phyloP scores from a whole-genome alignment of 1,139 yeast genomes.

The Geotrichum candidum region DNA sequence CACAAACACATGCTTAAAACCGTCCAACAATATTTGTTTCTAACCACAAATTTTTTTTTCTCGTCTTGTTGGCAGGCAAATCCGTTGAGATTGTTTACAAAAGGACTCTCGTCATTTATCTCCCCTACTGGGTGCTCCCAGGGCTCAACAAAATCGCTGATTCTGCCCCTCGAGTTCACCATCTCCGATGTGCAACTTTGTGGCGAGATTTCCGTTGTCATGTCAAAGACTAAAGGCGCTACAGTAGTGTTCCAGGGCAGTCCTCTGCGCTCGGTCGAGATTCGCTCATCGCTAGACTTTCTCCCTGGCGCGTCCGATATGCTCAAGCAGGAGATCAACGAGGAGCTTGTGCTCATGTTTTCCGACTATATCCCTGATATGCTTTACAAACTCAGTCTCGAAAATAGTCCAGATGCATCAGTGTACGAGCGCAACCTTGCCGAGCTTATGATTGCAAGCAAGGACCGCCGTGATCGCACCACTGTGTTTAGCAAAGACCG shows the following conservation, averaged over 20 bases:
- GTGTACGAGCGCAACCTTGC: neutral
- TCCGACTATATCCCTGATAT: conserved; percentile 73
- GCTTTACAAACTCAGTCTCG: conserved; percentile 49
- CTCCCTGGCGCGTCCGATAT: conserved; percentile 68
- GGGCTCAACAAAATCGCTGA: conserved; percentile 53
- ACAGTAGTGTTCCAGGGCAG: conserved; percentile 71
- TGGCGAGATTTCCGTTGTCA: conserved; percentile 66
- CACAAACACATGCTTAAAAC: neutral
- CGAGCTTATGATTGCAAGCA: neutral
- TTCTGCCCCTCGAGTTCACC: conserved; percentile 59
- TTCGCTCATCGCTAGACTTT: conserved; percentile 66
- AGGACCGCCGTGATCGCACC: neutral
- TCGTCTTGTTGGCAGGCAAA: conserved; percentile 45
- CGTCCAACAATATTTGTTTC: neutral
- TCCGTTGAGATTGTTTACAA: conserved; percentile 50
- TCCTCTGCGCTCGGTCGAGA: conserved; percentile 68
- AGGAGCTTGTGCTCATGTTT: conserved; percentile 63
- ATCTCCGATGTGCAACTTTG: conserved; percentile 57
- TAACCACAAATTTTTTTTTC: neutral
- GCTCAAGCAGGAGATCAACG: conserved; percentile 61
- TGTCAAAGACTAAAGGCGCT: conserved; percentile 61
- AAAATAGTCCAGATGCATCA: neutral
- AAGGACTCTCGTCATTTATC: conserved; percentile 44
- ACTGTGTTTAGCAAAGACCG: neutral
- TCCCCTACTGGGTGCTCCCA: conserved; percentile 45